phyloP scores from a whole-genome alignment of 805 yeast genomes.

The Diddensiella transvaalensis region DNA sequence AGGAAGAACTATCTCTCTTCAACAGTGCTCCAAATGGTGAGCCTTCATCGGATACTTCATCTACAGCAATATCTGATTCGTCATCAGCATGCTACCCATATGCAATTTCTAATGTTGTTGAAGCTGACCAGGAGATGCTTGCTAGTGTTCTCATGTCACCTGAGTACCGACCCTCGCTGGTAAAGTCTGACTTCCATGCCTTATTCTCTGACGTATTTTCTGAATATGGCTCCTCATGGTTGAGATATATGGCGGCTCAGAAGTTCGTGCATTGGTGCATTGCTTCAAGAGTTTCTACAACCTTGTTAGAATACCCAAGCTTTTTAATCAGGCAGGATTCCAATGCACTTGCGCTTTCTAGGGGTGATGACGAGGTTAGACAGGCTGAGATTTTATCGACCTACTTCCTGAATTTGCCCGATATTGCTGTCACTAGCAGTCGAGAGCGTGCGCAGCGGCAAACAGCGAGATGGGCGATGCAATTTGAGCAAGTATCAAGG shows the following conservation, averaged over 20 bases:
- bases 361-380: not conserved
- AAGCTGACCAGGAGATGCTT: constrained; percentile 21
- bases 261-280: constrained; percentile 24
- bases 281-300: constrained; percentile 2
- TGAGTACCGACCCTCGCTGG: constrained; percentile 20
- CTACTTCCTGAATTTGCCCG: not conserved
- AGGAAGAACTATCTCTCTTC: not conserved
- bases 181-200: constrained; percentile 20
- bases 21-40: constrained; percentile 2
- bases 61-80: constrained; percentile 6
- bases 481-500: constrained; percentile 24
- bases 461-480: constrained; percentile 28
- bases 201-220: constrained; percentile 24
- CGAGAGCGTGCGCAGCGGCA: constrained; percentile 20
- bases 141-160: constrained; percentile 27
- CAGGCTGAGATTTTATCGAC: not conserved
- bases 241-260: constrained; percentile 25
- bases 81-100: constrained; percentile 23
- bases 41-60: not conserved
- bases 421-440: not conserved
- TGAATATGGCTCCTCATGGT: constrained; percentile 28
- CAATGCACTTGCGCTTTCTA: not conserved
- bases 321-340: not conserved
- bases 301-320: constrained; percentile 1
- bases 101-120: constrained; percentile 16